Evolutionary conservation across 306 rosid genomes (phyloP).

Genomic region (Cucurbita moschata): DNA sequence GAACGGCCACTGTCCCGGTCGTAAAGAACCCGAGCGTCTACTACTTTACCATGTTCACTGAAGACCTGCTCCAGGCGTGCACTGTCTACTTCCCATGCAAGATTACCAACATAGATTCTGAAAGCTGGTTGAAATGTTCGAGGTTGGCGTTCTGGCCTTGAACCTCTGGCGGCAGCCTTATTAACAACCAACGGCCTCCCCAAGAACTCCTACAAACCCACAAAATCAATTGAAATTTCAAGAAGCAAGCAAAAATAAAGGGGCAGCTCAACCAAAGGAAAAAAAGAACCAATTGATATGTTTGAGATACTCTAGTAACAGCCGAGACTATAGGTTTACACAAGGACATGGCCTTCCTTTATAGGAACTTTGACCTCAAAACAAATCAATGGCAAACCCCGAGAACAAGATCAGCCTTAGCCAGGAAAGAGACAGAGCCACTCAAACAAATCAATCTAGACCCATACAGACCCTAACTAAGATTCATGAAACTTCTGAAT

Average conservation of each 20-base stretch:
- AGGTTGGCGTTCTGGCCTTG: slow-evolving; percentile 46
- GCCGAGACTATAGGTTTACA: not conserved
- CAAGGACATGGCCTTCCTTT: too few species aligned
- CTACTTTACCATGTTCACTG: slow-evolving; percentile 70
- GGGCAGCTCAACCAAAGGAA: not conserved
- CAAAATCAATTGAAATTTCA: not conserved
- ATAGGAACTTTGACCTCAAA: too few species aligned
- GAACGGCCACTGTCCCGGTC: slow-evolving; percentile 92
- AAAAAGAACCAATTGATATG: not conserved
- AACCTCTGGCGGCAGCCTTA: slow-evolving; percentile 81
- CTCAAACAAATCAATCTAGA: not conserved
- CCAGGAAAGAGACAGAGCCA: too few species aligned
- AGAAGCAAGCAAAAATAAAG: not conserved
- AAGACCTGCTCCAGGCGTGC: slow-evolving; percentile 53
- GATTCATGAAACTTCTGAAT: not conserved
- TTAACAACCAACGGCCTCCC: slow-evolving; percentile 80
- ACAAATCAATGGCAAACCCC: too few species aligned
- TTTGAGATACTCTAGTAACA: not conserved
- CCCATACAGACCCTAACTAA: not conserved
- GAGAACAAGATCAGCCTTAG: too few species aligned
- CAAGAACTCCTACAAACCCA: slow-evolving; percentile 39
- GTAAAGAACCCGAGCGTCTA: slow-evolving; percentile 51
- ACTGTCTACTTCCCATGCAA: slow-evolving; percentile 77
- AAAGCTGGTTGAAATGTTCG: slow-evolving; percentile 24
- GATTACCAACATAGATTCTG: slow-evolving; percentile 73